Conservation (phyloP, 192 early-diverging fungal species). For the Podila verticillata region DNA sequence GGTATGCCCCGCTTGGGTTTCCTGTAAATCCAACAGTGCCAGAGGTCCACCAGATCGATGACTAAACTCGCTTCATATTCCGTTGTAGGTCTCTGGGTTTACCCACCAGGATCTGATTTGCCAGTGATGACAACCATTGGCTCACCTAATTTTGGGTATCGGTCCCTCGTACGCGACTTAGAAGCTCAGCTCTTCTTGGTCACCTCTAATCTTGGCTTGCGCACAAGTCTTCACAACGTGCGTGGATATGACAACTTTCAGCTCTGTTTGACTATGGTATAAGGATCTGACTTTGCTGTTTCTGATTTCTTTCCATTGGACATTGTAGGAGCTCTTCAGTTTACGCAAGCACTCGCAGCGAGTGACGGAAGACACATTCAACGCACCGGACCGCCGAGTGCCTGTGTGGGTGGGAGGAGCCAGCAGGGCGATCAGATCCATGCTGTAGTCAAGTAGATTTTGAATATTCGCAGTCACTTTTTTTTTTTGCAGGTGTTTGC, state of each 20-base stretch:
- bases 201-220: conserved; percentile 66
- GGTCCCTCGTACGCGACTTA: conserved; percentile 90
- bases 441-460: conserved; percentile 59
- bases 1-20: conserved; percentile 55
- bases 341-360: conserved; percentile 54
- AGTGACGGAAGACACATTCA: conserved; percentile 63
- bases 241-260: no score
- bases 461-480: not conserved
- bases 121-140: conserved; percentile 88
- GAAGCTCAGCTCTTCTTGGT: conserved; percentile 87
- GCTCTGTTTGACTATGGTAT: not conserved
- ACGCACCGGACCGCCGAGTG: conserved; percentile 59
- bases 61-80: not conserved
- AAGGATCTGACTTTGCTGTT: not conserved
- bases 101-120: conserved; percentile 57
- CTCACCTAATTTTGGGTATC: conserved; percentile 93
- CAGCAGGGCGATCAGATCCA: conserved; percentile 64
- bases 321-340: conserved; percentile 59
- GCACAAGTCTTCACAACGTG: conserved; percentile 66
- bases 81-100: conserved; percentile 78
- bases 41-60: not conserved
- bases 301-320: not conserved
- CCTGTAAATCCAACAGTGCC: not conserved
- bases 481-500: not conserved
- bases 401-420: conserved; percentile 62